A percentile compares a stretch with the other conserved stretches of the same genome.
These are phyloP conservation scores for Rosa hybrid DNA, from an alignment of 331 rosid species.

Conservation along the genomic window DNA sequence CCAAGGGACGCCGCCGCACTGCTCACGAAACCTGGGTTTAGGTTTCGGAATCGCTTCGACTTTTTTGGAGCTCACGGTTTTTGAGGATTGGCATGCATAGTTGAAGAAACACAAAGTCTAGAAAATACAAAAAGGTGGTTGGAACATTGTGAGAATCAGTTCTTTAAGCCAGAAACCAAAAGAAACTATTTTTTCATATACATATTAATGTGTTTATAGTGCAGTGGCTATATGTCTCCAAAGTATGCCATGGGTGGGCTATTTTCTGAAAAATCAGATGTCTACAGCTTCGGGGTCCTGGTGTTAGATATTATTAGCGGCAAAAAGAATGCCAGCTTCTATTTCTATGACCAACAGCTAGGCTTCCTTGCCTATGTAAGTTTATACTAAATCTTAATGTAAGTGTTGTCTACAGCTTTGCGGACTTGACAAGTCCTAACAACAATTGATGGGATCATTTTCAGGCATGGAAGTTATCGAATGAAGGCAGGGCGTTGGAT, in stretches of 20 bases:
- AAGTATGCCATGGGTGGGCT: slow-evolving; percentile 14
- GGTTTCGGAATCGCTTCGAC: too few relatives aligned
- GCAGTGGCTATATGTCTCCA: slow-evolving; percentile 27
- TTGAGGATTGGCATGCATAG: neutral
- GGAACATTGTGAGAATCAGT: slow-evolving; percentile 37
- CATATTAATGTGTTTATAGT: neutral
- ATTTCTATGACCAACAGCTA: slow-evolving; percentile 1
- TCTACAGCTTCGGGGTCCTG: slow-evolving; percentile 41
- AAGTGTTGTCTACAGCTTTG: too few relatives aligned
- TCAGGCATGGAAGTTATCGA: slow-evolving; percentile 33
- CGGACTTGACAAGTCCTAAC: too few relatives aligned
- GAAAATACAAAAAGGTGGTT: slow-evolving; percentile 34
- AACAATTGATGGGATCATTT: neutral
- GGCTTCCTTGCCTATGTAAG: slow-evolving; percentile 34
- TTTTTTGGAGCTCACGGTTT: too few relatives aligned
- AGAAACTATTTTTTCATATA: neutral
- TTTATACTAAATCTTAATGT: neutral
- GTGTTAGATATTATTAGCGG: slow-evolving; percentile 33
- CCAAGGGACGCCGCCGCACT: too few relatives aligned
- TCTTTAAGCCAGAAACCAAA: neutral
- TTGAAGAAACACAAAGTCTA: slow-evolving; percentile 27
- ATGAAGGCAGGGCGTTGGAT: slow-evolving; percentile 15
- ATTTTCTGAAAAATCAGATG: slow-evolving; percentile 22
- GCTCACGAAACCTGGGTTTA: too few relatives aligned
- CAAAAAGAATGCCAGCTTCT: slow-evolving; percentile 31